These are phyloP conservation scores for Apophysomyces trapeziformis DNA, from an alignment of 371 early-diverging fungal genomes.

Conservation along the genomic window DNA sequence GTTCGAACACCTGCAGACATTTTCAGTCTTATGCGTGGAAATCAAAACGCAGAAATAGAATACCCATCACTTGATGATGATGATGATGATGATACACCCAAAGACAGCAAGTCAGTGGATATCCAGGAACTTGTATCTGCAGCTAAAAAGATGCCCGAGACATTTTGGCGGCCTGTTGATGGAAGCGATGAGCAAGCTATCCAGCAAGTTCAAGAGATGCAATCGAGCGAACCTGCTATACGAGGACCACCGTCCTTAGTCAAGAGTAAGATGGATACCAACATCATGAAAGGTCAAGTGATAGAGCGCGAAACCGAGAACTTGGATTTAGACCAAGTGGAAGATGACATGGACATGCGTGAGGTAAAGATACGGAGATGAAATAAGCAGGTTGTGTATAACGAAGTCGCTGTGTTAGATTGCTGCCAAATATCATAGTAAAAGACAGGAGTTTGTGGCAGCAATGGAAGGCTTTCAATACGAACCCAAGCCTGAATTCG, in stretches of 20 bases:
- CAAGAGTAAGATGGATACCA: constrained; percentile 46
- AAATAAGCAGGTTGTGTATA: background rate
- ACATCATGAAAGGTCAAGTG: constrained; percentile 57
- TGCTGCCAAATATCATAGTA: constrained; percentile 35
- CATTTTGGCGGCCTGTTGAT: constrained; percentile 26
- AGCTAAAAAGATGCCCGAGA: constrained; percentile 22
- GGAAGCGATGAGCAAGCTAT: constrained; percentile 22
- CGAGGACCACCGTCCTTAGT: background rate
- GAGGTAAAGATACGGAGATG: constrained; percentile 34
- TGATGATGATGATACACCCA: background rate
- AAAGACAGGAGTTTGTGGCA: constrained; percentile 40
- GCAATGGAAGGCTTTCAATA: constrained; percentile 43
- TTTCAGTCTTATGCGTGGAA: constrained; percentile 25
- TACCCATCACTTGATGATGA: constrained; percentile 40
- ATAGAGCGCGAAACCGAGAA: constrained; percentile 58
- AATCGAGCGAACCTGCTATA: background rate
- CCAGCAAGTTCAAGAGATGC: background rate
- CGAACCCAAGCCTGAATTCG: constrained; percentile 46
- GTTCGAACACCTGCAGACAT: constrained; percentile 44
- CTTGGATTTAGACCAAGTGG: constrained; percentile 56
- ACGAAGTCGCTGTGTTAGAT: constrained; percentile 10
- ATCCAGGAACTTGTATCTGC: constrained; percentile 33
- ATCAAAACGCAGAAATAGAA: constrained; percentile 28
- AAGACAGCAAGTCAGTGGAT: constrained; percentile 16
- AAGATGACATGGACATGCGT: constrained; percentile 62